Percentiles rank a stretch among this genome's conserved stretches.
phyloP scores from a whole-genome alignment of 2,329 filamentous ascomycete genomes.

The Penicillium concentricum region DNA sequence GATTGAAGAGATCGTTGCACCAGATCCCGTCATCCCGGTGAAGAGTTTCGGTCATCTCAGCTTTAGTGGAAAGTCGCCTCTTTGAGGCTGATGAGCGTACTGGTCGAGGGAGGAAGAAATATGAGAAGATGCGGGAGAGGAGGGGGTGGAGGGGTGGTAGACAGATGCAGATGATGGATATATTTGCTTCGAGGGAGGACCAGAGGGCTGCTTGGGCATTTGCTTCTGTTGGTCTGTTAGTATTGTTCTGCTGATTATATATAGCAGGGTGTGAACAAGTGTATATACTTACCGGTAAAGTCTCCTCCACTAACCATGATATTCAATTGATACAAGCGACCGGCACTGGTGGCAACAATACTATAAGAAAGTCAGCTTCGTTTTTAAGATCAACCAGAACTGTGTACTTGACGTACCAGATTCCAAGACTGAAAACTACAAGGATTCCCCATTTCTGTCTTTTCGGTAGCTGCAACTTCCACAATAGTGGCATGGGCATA shows the following conservation, averaged over 20 bases:
- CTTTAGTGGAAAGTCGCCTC: constrained; percentile 2
- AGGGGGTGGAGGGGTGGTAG: constrained; percentile 30
- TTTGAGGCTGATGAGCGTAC: constrained; percentile 15
- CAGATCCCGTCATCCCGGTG: constrained; percentile 11
- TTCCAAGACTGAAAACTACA: constrained; percentile 28
- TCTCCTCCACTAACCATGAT: constrained; percentile 16
- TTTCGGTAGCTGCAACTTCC: constrained; percentile 21
- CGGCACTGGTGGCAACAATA: constrained; percentile 29
- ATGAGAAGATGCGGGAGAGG: constrained; percentile 26
- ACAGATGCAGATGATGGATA: constrained; percentile 35
- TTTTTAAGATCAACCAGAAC: not conserved
- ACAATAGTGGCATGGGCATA: constrained; percentile 28
- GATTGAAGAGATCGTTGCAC: constrained; percentile 20
- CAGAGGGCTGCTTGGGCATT: constrained; percentile 29
- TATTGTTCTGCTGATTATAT: not conserved
- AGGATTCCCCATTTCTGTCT: constrained; percentile 27
- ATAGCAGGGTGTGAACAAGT: not conserved
- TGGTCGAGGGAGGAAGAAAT: constrained; percentile 18
- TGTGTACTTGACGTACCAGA: constrained; percentile 22
- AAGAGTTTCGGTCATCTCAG: constrained; percentile 7
- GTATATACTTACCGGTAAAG: constrained; percentile 18
- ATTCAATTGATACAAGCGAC: constrained; percentile 23
- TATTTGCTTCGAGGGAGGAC: constrained; percentile 32
- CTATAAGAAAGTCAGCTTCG: constrained; percentile 10
- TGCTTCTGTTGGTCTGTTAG: constrained; percentile 12